Evolutionary conservation across 208 protist genomes (phyloP).

Genomic region (Trypanosoma lewisi): DNA sequence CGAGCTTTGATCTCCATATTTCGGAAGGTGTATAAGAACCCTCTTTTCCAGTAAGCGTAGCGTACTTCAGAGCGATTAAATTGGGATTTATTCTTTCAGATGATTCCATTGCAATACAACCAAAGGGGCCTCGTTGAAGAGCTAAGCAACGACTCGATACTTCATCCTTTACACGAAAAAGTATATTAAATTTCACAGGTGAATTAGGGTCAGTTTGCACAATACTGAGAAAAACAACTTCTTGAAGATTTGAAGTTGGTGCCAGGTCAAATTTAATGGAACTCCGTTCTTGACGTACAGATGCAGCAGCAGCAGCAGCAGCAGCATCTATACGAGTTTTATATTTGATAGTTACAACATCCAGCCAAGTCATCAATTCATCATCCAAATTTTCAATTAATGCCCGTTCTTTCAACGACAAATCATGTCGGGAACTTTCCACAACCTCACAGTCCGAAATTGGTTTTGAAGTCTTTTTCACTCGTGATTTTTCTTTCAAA

Average conservation of each 20-base stretch:
- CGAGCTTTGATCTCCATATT: conserved; percentile 20
- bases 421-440: neutral
- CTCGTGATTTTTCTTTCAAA: conserved; percentile 2
- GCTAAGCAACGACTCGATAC: conserved; percentile 15
- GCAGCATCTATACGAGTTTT: conserved; percentile 35
- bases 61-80: conserved; percentile 11
- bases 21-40: conserved; percentile 30
- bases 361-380: conserved; percentile 45
- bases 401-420: conserved; percentile 31
- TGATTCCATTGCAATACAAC: conserved; percentile 14
- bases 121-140: conserved; percentile 19
- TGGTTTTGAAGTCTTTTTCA: neutral
- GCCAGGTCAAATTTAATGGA: conserved; percentile 32
- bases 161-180: conserved; percentile 28
- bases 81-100: conserved; percentile 6
- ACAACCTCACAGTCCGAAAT: conserved; percentile 1
- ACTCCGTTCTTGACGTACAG: conserved; percentile 18
- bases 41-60: conserved; percentile 18
- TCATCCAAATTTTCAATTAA: conserved; percentile 48
- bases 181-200: conserved; percentile 3
- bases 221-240: conserved; percentile 36
- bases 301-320: conserved; percentile 7
- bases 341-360: conserved; percentile 56
- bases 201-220: neutral
- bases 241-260: conserved; percentile 33